A percentile compares a stretch with the other conserved stretches of the same genome.
Conservation (phyloP, 352 stramenopile species). For the Peronospora tabacina region DNA sequence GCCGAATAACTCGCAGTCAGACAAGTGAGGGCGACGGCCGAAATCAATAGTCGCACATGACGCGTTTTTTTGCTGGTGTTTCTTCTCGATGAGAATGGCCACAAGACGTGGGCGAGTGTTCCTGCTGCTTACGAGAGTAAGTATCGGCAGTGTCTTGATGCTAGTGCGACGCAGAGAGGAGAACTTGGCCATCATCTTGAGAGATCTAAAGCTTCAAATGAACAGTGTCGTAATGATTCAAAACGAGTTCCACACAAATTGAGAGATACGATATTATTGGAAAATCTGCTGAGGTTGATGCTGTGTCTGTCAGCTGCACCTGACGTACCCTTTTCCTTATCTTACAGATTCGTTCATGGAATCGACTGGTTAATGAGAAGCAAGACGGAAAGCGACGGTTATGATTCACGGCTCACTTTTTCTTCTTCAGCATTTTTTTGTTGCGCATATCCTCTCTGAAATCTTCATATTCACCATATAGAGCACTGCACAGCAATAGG, state of each 20-base stretch:
- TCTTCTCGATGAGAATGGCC: conserved; percentile 16
- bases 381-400: background rate
- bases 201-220: conserved; percentile 4
- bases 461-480: conserved; percentile 79
- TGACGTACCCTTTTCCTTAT: conserved; percentile 4
- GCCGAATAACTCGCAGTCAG: conserved; percentile 25
- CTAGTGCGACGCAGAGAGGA: conserved; percentile 13
- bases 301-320: too few species aligned
- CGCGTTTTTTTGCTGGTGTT: conserved; percentile 13
- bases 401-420: conserved; percentile 29
- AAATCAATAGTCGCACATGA: conserved; percentile 19
- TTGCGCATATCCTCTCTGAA: conserved; percentile 78
- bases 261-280: too few species aligned
- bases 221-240: background rate
- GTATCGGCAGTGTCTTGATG: conserved; percentile 26
- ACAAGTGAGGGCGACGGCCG: conserved; percentile 22
- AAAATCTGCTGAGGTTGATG: too few species aligned
- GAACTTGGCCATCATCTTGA: conserved; percentile 17
- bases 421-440: conserved; percentile 75
- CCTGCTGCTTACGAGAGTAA: conserved; percentile 19
- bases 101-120: conserved; percentile 18
- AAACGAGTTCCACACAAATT: too few species aligned
- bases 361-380: background rate
- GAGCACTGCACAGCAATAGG: conserved; percentile 31
- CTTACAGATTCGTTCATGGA: conserved; percentile 9